A percentile compares a stretch with the other conserved stretches of the same genome.
These are phyloP conservation scores for Linaria vulgaris DNA, from an alignment of 257 asterid species.

Conservation along the genomic window DNA sequence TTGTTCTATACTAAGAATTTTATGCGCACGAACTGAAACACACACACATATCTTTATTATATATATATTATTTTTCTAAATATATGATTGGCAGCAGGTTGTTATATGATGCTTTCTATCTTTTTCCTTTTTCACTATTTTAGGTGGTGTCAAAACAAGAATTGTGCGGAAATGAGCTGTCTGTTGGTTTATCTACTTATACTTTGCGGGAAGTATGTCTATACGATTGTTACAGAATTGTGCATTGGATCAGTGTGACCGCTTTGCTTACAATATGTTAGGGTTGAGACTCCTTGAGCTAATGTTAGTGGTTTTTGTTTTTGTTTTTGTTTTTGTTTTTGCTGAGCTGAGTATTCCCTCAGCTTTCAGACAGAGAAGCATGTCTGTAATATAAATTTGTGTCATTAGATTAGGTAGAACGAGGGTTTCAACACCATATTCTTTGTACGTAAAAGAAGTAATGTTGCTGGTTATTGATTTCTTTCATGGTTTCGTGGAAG, in stretches of 20 bases:
- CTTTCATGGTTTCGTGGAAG: not conserved
- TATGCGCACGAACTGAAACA: too few relatives aligned
- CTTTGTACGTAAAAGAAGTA: constrained; percentile 18
- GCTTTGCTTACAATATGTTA: constrained; percentile 1
- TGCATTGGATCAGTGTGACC: constrained; percentile 4
- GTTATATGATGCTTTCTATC: constrained; percentile 8
- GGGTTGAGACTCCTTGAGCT: too few relatives aligned
- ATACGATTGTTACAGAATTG: constrained; percentile 21
- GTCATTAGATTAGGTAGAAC: not conserved
- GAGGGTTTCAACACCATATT: not conserved
- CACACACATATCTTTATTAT: too few relatives aligned
- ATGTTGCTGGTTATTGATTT: not conserved
- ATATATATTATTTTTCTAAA: too few relatives aligned
- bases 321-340: too few relatives aligned
- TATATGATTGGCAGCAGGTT: not conserved
- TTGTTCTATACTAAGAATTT: constrained; percentile 23
- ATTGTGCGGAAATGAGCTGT: constrained; percentile 53
- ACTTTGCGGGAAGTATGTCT: constrained; percentile 21
- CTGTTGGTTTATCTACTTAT: constrained; percentile 10
- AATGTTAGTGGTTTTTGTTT: constrained; percentile 21
- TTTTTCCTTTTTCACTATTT: constrained; percentile 13
- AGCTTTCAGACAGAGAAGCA: not conserved
- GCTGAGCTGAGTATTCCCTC: not conserved
- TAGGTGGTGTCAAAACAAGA: constrained; percentile 78
- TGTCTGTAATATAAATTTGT: constrained; percentile 12